These are phyloP conservation scores for Craterostigma plantagineum DNA, from an alignment of 257 asterid genomes.

Conservation along the genomic window DNA sequence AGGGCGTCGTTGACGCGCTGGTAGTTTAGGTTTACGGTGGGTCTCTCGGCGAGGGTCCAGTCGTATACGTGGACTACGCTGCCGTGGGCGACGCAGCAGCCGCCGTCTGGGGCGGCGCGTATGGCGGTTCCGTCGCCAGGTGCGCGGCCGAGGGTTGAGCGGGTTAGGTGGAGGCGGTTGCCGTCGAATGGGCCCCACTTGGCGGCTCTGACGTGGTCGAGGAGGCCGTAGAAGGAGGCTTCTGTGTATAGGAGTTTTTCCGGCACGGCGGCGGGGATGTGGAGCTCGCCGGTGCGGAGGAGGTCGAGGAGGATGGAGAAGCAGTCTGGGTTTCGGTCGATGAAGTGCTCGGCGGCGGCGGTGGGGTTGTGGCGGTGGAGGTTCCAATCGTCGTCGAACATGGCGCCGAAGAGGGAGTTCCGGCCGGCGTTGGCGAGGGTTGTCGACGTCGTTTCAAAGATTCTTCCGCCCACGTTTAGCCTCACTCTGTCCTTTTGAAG, in stretches of 20 bases:
- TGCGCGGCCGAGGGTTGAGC: constrained; percentile 45
- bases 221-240: constrained; percentile 57
- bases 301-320: constrained; percentile 73
- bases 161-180: constrained; percentile 34
- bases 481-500: constrained; percentile 64
- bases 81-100: constrained; percentile 90
- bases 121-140: constrained; percentile 90
- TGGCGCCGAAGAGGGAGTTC: constrained; percentile 67
- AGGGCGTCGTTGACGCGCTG: constrained; percentile 75
- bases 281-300: constrained; percentile 77
- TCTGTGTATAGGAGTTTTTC: constrained; percentile 53
- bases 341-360: constrained; percentile 40
- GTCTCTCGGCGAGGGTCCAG: constrained; percentile 81
- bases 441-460: constrained; percentile 69
- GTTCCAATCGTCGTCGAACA: constrained; percentile 74
- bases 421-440: constrained; percentile 92
- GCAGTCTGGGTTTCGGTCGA: constrained; percentile 81
- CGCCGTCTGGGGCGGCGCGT: constrained; percentile 83
- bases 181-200: constrained; percentile 86
- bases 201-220: constrained; percentile 63
- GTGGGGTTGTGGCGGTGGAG: constrained; percentile 18
- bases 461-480: constrained; percentile 66
- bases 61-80: constrained; percentile 87
- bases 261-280: constrained; percentile 43
- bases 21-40: constrained; percentile 65